Evolutionary conservation across 805 yeast species (phyloP).

Genomic region (Yueomyces sinensis): DNA sequence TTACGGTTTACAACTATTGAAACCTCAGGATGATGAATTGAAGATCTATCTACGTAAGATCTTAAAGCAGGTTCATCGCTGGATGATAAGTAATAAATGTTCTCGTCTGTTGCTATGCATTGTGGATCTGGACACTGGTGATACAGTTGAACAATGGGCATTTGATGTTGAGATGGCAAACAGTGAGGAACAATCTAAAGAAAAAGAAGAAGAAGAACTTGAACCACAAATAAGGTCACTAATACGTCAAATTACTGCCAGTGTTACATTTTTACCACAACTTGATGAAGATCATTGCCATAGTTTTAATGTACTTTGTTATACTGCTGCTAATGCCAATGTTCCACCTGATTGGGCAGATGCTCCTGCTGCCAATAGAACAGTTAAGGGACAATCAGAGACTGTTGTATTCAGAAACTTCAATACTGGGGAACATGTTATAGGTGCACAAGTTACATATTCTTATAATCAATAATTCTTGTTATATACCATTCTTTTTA

Average conservation of each 20-base stretch:
- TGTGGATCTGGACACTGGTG: conserved; percentile 52
- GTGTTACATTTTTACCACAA: conserved; percentile 74
- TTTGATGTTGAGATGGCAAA: conserved; percentile 40
- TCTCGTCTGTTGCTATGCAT: conserved; percentile 59
- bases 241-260: conserved; percentile 78
- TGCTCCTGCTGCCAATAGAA: conserved; percentile 41
- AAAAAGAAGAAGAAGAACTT: conserved; percentile 23
- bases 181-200: conserved; percentile 2
- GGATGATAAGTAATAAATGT: conserved; percentile 63
- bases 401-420: conserved; percentile 58
- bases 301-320: conserved; percentile 76
- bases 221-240: conserved; percentile 75
- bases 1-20: conserved; percentile 64
- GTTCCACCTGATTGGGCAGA: conserved; percentile 83
- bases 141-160: conserved; percentile 77
- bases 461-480: not conserved
- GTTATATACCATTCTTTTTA: not conserved
- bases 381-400: conserved; percentile 38
- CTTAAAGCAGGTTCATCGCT: conserved; percentile 53
- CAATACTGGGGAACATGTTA: conserved; percentile 51
- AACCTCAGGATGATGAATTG: conserved; percentile 66
- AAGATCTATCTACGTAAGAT: conserved; percentile 53
- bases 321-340: conserved; percentile 53
- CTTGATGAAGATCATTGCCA: conserved; percentile 42
- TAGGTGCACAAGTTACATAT: conserved; percentile 55